Evolutionary conservation across 2,329 filamentous ascomycete species (phyloP).

Genomic region (Diaporthe aspalathi): DNA sequence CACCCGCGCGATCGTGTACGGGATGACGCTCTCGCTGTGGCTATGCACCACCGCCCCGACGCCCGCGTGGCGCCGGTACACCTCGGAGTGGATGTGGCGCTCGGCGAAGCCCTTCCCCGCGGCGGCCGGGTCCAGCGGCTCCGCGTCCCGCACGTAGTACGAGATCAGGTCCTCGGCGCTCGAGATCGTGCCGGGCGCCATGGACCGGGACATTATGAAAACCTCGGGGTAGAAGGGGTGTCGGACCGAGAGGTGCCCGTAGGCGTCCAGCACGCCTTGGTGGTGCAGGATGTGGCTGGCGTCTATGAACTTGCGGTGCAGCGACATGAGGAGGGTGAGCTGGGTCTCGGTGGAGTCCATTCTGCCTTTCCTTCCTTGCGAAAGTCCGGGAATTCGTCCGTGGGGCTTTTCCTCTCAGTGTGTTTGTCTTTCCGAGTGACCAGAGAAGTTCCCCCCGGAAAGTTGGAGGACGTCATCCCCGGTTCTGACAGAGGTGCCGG

Average conservation of each 20-base stretch:
- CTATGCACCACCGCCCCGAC: conserved; percentile 57
- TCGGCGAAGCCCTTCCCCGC: conserved; percentile 55
- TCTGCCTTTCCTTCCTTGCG: neutral
- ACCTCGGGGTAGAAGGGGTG: conserved; percentile 56
- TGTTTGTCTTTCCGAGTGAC: no score
- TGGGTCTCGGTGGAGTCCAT: conserved; percentile 24
- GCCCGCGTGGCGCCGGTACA: conserved; percentile 54
- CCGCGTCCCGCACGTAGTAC: conserved; percentile 56
- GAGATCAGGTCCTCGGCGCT: conserved; percentile 57
- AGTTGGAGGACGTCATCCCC: conserved; percentile 8
- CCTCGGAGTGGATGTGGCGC: conserved; percentile 59
- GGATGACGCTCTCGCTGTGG: conserved; percentile 56
- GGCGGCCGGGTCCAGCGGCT: conserved; percentile 53
- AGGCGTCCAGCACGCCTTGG: conserved; percentile 63
- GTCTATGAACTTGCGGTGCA: conserved; percentile 50
- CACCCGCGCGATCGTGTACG: conserved; percentile 54
- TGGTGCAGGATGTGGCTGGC: conserved; percentile 64
- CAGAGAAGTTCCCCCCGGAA: neutral
- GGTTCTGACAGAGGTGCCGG: neutral
- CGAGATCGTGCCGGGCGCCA: conserved; percentile 60
- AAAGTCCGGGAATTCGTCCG: neutral
- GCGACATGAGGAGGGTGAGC: conserved; percentile 18
- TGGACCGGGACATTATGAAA: conserved; percentile 61
- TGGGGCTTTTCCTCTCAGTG: no score
- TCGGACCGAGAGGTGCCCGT: conserved; percentile 65